These are phyloP conservation scores for Athelia psychrophila DNA, from an alignment of 1,284 basidiomycete species.

Conservation along the genomic window DNA sequence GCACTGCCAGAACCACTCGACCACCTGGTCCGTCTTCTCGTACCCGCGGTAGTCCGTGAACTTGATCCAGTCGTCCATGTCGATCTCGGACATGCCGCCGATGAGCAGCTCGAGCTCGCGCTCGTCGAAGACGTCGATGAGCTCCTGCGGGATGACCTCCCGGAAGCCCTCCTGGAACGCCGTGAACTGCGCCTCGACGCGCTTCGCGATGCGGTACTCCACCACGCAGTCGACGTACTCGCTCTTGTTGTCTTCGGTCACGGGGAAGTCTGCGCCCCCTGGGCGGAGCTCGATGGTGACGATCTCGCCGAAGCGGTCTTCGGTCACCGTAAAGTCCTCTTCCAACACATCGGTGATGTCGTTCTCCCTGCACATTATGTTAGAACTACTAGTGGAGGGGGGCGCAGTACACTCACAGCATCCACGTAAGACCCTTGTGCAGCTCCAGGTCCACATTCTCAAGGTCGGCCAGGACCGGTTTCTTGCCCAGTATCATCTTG, in stretches of 20 bases:
- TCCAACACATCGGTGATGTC: constrained; percentile 94
- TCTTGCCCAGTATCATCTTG: constrained; percentile 96
- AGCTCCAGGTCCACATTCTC: constrained; percentile 91
- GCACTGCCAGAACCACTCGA: constrained; percentile 99
- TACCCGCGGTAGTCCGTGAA: constrained; percentile 85
- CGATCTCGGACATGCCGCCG: constrained; percentile 98
- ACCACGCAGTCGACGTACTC: constrained; percentile 96
- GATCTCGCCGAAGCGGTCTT: constrained; percentile 97
- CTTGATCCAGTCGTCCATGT: constrained; percentile 88
- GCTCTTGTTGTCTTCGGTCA: constrained; percentile 98
- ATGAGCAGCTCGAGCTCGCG: constrained; percentile 95
- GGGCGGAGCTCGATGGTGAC: constrained; percentile 93
- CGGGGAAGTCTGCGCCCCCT: constrained; percentile 79
- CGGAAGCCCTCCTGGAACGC: constrained; percentile 96
- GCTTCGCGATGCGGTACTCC: constrained; percentile 90
- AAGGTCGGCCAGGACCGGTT: constrained; percentile 81
- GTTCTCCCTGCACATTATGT: constrained; percentile 64
- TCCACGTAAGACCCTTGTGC: constrained; percentile 93
- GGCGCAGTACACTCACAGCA: constrained; percentile 66
- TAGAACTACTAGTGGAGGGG: background rate
- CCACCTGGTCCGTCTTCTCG: constrained; percentile 89
- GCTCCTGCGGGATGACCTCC: constrained; percentile 92
- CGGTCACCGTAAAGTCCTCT: constrained; percentile 92
- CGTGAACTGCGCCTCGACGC: constrained; percentile 94
- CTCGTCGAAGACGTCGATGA: constrained; percentile 98